These are phyloP conservation scores for Sugiyamaella neomexicana DNA, from an alignment of 1,139 yeast genomes.

Conservation along the genomic window DNA sequence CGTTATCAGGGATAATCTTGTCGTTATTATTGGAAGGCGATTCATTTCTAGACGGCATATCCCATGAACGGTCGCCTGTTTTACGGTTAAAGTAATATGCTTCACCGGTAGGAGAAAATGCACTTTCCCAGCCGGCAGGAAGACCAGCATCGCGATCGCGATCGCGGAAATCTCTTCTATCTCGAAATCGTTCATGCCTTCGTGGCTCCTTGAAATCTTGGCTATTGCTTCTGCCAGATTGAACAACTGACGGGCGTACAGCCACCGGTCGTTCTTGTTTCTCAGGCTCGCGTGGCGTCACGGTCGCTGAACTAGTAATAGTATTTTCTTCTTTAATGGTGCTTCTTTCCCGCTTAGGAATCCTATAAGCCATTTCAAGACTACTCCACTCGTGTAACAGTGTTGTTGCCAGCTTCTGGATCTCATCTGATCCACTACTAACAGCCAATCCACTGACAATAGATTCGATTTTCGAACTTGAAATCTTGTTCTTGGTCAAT, in stretches of 20 bases:
- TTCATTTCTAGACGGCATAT: conserved; percentile 46
- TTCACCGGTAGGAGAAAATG: conserved; percentile 37
- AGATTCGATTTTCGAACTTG: conserved; percentile 73
- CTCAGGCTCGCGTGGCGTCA: conserved; percentile 4
- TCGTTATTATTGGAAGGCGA: conserved; percentile 4
- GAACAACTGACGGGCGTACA: neutral
- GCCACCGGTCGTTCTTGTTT: neutral
- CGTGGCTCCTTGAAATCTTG: neutral
- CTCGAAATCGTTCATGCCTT: neutral
- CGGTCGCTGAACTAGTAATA: neutral
- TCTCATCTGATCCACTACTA: conserved; percentile 32
- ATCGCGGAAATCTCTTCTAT: conserved; percentile 7
- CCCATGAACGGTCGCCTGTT: conserved; percentile 57
- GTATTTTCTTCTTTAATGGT: neutral
- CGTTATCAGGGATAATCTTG: conserved; percentile 34
- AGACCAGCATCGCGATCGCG: conserved; percentile 21
- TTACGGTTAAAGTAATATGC: conserved; percentile 57
- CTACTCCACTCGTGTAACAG: conserved; percentile 70
- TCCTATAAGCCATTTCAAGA: conserved; percentile 79
- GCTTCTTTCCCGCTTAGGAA: conserved; percentile 52
- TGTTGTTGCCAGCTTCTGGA: conserved; percentile 44
- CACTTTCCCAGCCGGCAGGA: conserved; percentile 45
- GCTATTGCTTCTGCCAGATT: neutral
- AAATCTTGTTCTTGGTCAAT: conserved; percentile 76
- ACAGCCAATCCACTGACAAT: conserved; percentile 52